Percentiles rank a stretch among this genome's conserved stretches.
phyloP scores from a whole-genome alignment of 2,329 filamentous ascomycete genomes.

The Cladophialophora carrionii region DNA sequence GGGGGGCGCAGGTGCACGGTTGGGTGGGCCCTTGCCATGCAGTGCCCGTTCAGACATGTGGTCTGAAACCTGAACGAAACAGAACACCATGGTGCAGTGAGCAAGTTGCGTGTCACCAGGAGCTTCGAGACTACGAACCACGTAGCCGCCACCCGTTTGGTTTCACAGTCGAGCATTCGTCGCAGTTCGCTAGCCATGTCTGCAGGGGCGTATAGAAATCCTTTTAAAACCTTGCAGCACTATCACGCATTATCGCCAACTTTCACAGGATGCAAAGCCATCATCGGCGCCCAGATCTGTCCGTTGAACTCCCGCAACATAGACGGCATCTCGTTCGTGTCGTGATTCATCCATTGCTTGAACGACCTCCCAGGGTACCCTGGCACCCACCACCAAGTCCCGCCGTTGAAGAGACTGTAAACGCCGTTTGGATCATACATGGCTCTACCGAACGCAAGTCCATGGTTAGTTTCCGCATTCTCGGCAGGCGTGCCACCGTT shows the following conservation, averaged over 20 bases:
- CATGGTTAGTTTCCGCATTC: slow-evolving; percentile 56
- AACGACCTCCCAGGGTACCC: slow-evolving; percentile 81
- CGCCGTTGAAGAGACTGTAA: slow-evolving; percentile 62
- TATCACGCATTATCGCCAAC: slow-evolving; percentile 56
- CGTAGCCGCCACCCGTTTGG: neutral
- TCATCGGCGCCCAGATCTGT: slow-evolving; percentile 87
- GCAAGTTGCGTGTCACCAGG: no score
- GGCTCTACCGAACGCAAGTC: slow-evolving; percentile 74
- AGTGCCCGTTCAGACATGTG: no score
- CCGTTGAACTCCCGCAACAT: slow-evolving; percentile 60
- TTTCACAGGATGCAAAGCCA: slow-evolving; percentile 89
- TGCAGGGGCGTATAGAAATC: no score
- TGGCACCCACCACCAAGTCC: slow-evolving; percentile 90
- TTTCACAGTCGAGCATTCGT: neutral
- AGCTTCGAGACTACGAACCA: no score
- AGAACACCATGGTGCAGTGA: no score
- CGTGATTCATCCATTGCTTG: slow-evolving; percentile 79
- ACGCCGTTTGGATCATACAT: slow-evolving; percentile 69
- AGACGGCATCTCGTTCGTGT: slow-evolving; percentile 71
- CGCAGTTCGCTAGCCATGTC: neutral
- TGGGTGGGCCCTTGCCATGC: no score
- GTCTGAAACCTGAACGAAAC: no score
- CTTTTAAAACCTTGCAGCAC: neutral
- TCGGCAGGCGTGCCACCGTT: slow-evolving; percentile 64
- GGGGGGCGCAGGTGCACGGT: no score